Evolutionary conservation across 768 basidiomycete species (phyloP), one percentile per base, ranked within the genome.

Genomic region (button mushroom (Agaricus bisporus)): DNA sequence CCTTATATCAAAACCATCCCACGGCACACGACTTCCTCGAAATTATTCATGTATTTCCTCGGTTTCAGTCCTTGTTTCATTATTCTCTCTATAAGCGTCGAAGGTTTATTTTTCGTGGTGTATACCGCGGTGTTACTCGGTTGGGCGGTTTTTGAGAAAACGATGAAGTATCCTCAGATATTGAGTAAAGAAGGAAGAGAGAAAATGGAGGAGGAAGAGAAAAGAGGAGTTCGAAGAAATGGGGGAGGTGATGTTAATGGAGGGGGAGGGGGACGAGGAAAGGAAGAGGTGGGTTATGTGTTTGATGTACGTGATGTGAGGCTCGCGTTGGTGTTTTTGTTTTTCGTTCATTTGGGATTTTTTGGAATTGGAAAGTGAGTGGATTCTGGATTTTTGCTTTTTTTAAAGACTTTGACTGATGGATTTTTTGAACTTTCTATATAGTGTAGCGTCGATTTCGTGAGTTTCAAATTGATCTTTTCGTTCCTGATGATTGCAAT

Each of bases 321-420:
- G 45, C 82, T 88, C 49, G 88, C 86, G 0, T 58, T 92, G 18
- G 88, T 91, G 65, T 92, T 92, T 68, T 67, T 94, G 55, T 89
- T 89, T 66, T 91, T 93, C 59, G 84, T 92, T 6, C 91, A 94
- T 60, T 80, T 90, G 39, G 91, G 83, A 2, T 92, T 91, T 67
- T 91, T 91, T 62, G 90, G 90, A 7, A 88, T 81, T 36, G 88
- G 88, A 72, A 90, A 88, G 86, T 87, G 68, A 60, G 86, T 75
- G n/a, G 10, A 11, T 14, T 12, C 3, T 9, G 32, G 17, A 1
- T 42, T 5, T 49, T 15, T 7, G 4, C 32, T 7, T 7, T 7
- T 32, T 32, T 32, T 32, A 1, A 6, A 6, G 11, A 32, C 32
- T 32, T 11, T 3, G 32, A 29, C 12, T n/a, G 4, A 32, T 42